phyloP scores from a whole-genome alignment of 352 stramenopile species.

The Pythium volutum region DNA sequence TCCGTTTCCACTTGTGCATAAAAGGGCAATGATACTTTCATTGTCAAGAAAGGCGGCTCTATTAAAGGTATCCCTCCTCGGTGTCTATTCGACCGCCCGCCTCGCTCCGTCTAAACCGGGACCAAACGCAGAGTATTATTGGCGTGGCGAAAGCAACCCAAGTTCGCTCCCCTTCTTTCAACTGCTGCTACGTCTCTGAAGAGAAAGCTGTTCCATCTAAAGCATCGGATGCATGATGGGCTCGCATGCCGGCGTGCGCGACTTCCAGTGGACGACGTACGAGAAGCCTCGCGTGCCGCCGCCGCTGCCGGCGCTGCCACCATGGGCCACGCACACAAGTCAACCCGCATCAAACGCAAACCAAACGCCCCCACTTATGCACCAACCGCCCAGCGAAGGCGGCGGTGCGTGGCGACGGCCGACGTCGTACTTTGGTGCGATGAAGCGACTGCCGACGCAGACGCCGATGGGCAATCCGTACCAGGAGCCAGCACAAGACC shows the following conservation, averaged over 20 bases:
- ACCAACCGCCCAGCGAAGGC: background rate
- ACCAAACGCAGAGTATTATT: background rate
- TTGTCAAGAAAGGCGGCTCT: no score
- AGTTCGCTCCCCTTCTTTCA: background rate
- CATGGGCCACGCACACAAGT: slow-evolving; percentile 32
- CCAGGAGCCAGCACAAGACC: background rate
- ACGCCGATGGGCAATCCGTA: background rate
- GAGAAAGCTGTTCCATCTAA: background rate
- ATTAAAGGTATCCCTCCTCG: background rate
- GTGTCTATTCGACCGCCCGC: background rate
- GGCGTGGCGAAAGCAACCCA: background rate
- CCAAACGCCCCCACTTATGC: background rate
- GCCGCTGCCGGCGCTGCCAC: slow-evolving; percentile 46
- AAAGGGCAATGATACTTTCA: background rate
- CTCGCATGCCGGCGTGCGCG: background rate
- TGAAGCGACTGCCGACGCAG: slow-evolving; percentile 32
- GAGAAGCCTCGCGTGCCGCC: slow-evolving; percentile 33
- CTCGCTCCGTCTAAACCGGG: background rate
- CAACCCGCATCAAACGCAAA: background rate
- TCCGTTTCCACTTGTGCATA: slow-evolving; percentile 6
- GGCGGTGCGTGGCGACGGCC: slow-evolving; percentile 35
- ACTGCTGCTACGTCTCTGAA: background rate
- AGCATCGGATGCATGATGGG: background rate
- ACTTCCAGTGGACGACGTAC: slow-evolving; percentile 24
- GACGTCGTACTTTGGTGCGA: slow-evolving; percentile 50